phyloP scores from a whole-genome alignment of 2,329 filamentous ascomycete species.

The Penicillium sp. region DNA sequence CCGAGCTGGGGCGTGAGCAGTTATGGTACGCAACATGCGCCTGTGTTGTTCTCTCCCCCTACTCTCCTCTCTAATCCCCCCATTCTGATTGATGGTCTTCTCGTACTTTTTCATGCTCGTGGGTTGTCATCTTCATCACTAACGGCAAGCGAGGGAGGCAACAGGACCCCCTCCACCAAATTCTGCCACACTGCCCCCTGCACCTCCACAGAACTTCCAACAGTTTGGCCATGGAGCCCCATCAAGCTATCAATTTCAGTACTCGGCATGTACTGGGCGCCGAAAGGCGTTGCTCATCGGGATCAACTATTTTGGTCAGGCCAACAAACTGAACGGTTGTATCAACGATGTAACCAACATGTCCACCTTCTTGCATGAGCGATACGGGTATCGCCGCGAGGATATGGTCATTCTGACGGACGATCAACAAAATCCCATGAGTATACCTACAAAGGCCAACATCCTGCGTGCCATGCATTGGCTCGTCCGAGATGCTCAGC shows the following conservation, averaged over 20 bases:
- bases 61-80: neutral
- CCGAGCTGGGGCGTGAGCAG: slow-evolving; percentile 8
- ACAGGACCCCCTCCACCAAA: slow-evolving; percentile 48
- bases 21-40: slow-evolving; percentile 2
- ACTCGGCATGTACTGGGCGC: slow-evolving; percentile 81
- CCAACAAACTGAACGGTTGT: slow-evolving; percentile 80
- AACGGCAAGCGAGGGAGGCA: neutral
- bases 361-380: slow-evolving; percentile 77
- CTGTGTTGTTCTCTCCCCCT: too few species aligned
- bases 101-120: neutral
- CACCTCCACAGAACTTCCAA: slow-evolving; percentile 62
- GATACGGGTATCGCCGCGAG: slow-evolving; percentile 85
- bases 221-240: slow-evolving; percentile 76
- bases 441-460: slow-evolving; percentile 89
- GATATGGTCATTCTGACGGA: slow-evolving; percentile 97
- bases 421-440: slow-evolving; percentile 95
- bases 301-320: slow-evolving; percentile 93
- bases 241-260: slow-evolving; percentile 76
- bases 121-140: neutral
- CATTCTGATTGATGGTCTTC: too few species aligned
- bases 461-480: slow-evolving; percentile 95
- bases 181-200: slow-evolving; percentile 54
- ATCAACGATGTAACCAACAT: slow-evolving; percentile 98
- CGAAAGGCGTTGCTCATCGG: slow-evolving; percentile 86
- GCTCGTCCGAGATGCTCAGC: slow-evolving; percentile 88